Evolutionary conservation across 2,329 filamentous ascomycete genomes (phyloP).

Genomic region (Botryotinia convoluta): DNA sequence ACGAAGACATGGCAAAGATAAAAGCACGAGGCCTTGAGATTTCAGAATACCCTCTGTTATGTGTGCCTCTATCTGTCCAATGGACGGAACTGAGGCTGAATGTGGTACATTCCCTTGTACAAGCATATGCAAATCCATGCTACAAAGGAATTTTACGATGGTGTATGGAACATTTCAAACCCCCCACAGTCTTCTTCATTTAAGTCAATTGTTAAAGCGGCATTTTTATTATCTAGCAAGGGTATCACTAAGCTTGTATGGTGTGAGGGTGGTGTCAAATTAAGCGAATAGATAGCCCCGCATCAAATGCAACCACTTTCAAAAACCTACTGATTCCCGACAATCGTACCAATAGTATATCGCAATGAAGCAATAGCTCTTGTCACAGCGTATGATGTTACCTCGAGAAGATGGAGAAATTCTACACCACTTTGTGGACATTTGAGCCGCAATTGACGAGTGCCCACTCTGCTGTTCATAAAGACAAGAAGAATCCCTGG

Average conservation of each 20-base stretch:
- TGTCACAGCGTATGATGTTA: background rate
- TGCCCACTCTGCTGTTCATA: background rate
- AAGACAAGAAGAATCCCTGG: background rate
- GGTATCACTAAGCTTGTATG: background rate
- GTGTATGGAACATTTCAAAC: background rate
- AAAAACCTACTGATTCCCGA: background rate
- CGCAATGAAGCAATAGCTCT: background rate
- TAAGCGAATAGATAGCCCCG: background rate
- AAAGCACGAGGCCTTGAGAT: background rate
- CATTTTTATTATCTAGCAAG: background rate
- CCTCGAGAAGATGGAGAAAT: background rate
- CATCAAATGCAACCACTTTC: background rate
- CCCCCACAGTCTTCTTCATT: background rate
- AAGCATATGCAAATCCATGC: conserved; percentile 1
- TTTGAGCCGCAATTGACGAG: background rate
- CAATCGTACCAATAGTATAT: background rate
- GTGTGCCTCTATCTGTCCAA: background rate
- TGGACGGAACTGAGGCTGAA: background rate
- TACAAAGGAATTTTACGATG: background rate
- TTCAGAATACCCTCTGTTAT: background rate
- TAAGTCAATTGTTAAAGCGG: background rate
- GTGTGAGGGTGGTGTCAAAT: background rate
- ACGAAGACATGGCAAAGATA: background rate
- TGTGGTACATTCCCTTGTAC: background rate
- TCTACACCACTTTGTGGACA: background rate